phyloP scores from a whole-genome alignment of 371 early-diverging fungal species.

The Mucor indicus region DNA sequence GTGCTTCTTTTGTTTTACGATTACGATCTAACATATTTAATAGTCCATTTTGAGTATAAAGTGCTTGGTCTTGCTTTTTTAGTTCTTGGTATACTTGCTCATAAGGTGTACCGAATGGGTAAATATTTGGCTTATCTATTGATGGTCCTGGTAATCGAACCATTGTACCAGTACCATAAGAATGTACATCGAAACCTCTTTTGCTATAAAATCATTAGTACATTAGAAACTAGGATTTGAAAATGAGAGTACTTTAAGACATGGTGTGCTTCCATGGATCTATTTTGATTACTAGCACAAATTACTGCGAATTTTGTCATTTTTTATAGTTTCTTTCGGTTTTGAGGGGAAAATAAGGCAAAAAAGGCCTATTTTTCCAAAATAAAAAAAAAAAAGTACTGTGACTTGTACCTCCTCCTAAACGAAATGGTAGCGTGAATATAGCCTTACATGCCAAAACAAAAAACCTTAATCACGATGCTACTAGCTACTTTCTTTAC shows the following conservation, averaged over 20 bases:
- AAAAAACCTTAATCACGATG: too few species aligned
- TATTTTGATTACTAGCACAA: slow-evolving; percentile 96
- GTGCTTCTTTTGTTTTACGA: slow-evolving; percentile 83
- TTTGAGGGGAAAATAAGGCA: too few species aligned
- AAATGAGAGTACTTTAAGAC: slow-evolving; percentile 81
- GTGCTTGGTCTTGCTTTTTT: slow-evolving; percentile 60
- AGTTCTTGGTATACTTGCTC: slow-evolving; percentile 87
- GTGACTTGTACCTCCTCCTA: too few species aligned
- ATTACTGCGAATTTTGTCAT: slow-evolving; percentile 89
- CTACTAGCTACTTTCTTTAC: too few species aligned
- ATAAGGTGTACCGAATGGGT: slow-evolving; percentile 91
- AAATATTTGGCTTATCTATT: slow-evolving; percentile 86
- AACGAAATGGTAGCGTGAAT: too few species aligned
- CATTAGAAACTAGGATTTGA: too few species aligned
- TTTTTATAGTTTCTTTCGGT: too few species aligned
- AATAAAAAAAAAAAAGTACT: too few species aligned
- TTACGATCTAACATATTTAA: slow-evolving; percentile 92
- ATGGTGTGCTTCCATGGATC: slow-evolving; percentile 96
- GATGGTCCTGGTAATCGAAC: slow-evolving; percentile 94
- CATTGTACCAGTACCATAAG: slow-evolving; percentile 88
- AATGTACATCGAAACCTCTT: slow-evolving; percentile 76
- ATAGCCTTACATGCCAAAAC: too few species aligned
- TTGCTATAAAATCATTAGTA: too few species aligned
- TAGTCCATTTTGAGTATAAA: slow-evolving; percentile 88
- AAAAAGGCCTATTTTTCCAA: too few species aligned